These are phyloP conservation scores for Moniliella sp. DNA, from an alignment of 1,284 basidiomycete species.

Conservation along the genomic window DNA sequence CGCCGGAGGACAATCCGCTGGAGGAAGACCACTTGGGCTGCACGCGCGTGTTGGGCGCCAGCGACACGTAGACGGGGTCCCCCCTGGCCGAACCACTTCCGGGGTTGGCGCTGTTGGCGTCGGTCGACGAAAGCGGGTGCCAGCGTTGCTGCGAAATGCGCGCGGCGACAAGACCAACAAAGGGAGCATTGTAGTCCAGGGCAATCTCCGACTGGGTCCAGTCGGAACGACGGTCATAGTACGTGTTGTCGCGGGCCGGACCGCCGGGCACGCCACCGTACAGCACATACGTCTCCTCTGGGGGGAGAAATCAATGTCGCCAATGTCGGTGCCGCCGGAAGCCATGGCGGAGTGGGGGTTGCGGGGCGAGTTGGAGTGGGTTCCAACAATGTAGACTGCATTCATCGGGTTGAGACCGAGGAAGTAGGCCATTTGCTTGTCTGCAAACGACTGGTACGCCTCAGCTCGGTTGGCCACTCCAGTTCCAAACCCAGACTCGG, in stretches of 20 bases:
- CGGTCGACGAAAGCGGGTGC: too few species aligned
- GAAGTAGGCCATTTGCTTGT: conserved; percentile 54
- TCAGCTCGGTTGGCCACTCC: conserved; percentile 40
- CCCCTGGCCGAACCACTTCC: background rate
- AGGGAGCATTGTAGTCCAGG: conserved; percentile 53
- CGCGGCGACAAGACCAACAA: conserved; percentile 53
- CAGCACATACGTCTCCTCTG: conserved; percentile 49
- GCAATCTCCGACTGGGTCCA: conserved; percentile 56
- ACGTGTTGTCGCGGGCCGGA: conserved; percentile 53
- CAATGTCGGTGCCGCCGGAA: conserved; percentile 49
- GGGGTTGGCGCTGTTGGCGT: background rate
- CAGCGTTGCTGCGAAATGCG: background rate
- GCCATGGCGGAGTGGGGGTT: conserved; percentile 74
- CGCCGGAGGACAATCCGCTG: too few species aligned
- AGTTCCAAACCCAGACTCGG: too few species aligned
- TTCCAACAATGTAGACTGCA: conserved; percentile 56
- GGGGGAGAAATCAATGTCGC: conserved; percentile 44
- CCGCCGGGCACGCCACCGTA: conserved; percentile 75
- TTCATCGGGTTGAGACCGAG: conserved; percentile 71
- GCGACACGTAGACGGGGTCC: background rate
- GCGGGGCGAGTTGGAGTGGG: conserved; percentile 63
- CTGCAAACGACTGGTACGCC: conserved; percentile 51
- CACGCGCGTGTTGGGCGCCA: background rate
- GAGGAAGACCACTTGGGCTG: too few species aligned
- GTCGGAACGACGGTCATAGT: conserved; percentile 61